Conservation (phyloP, 352 stramenopile species). For the Phytopythium cucurbitacearum region DNA sequence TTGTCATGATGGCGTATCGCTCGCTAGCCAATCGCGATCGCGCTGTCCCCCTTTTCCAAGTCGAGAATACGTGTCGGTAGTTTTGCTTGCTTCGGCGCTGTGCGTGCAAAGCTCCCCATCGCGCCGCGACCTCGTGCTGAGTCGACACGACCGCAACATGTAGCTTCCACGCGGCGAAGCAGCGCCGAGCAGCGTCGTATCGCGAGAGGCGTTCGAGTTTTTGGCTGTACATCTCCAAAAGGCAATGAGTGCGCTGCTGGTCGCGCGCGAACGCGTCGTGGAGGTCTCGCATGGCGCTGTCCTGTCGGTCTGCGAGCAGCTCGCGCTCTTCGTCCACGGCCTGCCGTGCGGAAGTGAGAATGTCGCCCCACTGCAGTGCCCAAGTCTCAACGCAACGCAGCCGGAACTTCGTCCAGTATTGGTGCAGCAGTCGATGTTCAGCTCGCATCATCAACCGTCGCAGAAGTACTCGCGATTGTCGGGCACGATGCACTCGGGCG, state of each 20-base stretch:
- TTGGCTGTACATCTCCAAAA: neutral
- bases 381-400: neutral
- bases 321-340: slow-evolving; percentile 5
- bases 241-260: neutral
- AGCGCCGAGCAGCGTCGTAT: neutral
- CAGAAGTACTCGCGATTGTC: too few species aligned
- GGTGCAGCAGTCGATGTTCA: neutral
- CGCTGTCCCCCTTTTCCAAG: too few species aligned
- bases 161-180: neutral
- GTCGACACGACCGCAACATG: neutral
- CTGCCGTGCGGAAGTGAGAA: neutral
- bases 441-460: too few species aligned
- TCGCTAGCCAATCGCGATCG: too few species aligned
- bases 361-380: neutral
- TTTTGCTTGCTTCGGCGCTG: neutral
- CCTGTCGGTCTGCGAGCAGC: neutral
- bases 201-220: neutral
- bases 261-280: neutral
- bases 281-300: neutral
- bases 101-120: neutral
- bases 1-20: too few species aligned
- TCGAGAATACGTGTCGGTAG: too few species aligned
- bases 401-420: neutral
- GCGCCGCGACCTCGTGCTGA: neutral
- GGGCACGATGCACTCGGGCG: too few species aligned